phyloP scores from a whole-genome alignment of 2,329 filamentous ascomycete species.

The Diaporthe sp. region DNA sequence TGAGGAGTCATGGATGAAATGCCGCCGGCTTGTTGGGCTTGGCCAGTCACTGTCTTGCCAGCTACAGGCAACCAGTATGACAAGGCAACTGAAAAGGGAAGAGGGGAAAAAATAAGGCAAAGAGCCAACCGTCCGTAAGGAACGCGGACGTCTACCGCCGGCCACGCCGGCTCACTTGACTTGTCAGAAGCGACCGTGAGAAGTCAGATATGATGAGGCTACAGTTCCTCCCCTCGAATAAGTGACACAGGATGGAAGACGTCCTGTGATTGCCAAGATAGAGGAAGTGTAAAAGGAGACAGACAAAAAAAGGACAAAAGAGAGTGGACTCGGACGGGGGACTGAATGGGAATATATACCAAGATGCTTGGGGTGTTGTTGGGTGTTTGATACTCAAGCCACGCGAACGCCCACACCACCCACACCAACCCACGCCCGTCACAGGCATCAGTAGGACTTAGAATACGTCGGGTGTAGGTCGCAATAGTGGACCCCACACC shows the following conservation, averaged over 20 bases:
- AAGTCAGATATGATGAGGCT: constrained; percentile 41
- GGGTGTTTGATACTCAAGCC: constrained; percentile 32
- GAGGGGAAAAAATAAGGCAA: neutral
- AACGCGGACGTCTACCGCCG: constrained; percentile 45
- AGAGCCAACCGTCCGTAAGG: constrained; percentile 35
- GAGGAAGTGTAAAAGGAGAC: constrained; percentile 20
- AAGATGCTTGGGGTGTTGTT: neutral
- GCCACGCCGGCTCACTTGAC: constrained; percentile 50
- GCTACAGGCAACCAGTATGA: constrained; percentile 36
- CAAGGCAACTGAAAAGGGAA: constrained; percentile 24
- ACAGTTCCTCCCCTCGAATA: constrained; percentile 32
- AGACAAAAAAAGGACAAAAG: neutral
- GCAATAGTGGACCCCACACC: constrained; percentile 29
- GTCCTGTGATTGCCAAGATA: constrained; percentile 8
- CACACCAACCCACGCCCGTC: constrained; percentile 34
- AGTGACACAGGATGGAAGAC: neutral
- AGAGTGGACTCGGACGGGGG: neutral
- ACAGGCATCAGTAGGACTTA: constrained; percentile 37
- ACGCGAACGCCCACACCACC: constrained; percentile 37
- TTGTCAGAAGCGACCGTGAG: constrained; percentile 40
- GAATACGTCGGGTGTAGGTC: constrained; percentile 15
- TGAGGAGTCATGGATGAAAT: constrained; percentile 14
- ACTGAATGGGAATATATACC: constrained; percentile 29
- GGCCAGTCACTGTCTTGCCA: constrained; percentile 6
- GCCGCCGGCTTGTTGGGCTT: constrained; percentile 6